Percentiles rank a stretch among this genome's conserved stretches.
These are phyloP conservation scores for Phlegmacium glaucopus DNA, from an alignment of 768 basidiomycete genomes.

Conservation along the genomic window DNA sequence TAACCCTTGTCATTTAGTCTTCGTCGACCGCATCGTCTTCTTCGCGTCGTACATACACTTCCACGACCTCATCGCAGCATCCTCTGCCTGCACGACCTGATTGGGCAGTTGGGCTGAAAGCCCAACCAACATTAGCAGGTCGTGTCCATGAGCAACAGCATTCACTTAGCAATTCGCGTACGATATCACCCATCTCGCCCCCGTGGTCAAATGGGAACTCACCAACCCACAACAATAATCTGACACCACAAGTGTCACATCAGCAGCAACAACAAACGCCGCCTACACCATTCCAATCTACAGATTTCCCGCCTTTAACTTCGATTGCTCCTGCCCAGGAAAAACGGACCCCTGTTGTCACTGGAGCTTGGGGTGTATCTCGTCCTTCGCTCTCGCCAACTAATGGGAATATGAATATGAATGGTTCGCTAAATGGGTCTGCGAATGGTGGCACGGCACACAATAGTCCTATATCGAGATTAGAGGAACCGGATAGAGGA, in stretches of 20 bases:
- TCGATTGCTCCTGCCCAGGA: constrained; percentile 41
- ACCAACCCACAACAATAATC: constrained; percentile 18
- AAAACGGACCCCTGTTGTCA: constrained; percentile 49
- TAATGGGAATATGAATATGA: constrained; percentile 14
- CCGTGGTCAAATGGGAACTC: constrained; percentile 24
- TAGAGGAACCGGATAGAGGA: constrained; percentile 8
- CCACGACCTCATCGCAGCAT: constrained; percentile 67
- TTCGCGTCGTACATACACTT: constrained; percentile 73
- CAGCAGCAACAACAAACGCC: constrained; percentile 27
- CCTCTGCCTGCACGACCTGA: constrained; percentile 83
- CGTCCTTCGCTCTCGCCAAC: constrained; percentile 47
- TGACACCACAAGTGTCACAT: neutral
- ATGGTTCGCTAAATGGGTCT: constrained; percentile 5
- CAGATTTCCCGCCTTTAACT: constrained; percentile 71
- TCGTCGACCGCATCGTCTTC: constrained; percentile 79
- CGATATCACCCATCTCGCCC: constrained; percentile 39
- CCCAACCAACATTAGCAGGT: constrained; percentile 63
- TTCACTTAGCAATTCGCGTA: constrained; percentile 33
- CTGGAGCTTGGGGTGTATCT: constrained; percentile 71
- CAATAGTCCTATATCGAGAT: constrained; percentile 11
- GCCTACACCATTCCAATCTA: constrained; percentile 45
- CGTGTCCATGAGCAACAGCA: constrained; percentile 49
- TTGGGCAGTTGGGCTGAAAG: constrained; percentile 85
- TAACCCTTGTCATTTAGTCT: constrained; percentile 37
- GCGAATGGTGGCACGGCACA: constrained; percentile 7